These are phyloP conservation scores for Pyrenochaeta sp. DNA, from an alignment of 2,329 filamentous ascomycete species.

Conservation along the genomic window DNA sequence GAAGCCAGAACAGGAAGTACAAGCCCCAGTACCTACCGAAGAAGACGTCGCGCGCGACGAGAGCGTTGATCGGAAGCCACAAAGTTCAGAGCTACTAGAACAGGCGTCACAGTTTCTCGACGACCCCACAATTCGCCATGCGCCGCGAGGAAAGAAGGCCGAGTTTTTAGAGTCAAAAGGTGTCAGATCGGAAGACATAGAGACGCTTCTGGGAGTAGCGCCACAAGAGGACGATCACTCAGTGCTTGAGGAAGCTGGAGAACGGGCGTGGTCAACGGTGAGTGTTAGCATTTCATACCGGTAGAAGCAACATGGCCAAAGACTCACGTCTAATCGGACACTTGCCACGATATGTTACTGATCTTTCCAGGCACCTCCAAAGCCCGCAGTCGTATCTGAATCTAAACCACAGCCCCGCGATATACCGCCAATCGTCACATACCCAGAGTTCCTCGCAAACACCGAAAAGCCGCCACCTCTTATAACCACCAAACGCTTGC, in stretches of 20 bases:
- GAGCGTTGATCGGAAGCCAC: slow-evolving; percentile 6
- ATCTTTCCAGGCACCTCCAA: slow-evolving; percentile 28
- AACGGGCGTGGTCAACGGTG: slow-evolving; percentile 41
- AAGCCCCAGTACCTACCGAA: slow-evolving; percentile 22
- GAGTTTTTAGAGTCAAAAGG: slow-evolving; percentile 82
- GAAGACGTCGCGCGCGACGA: slow-evolving; percentile 11
- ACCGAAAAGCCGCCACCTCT: slow-evolving; percentile 66
- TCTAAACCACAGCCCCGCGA: slow-evolving; percentile 47
- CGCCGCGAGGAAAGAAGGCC: slow-evolving; percentile 75
- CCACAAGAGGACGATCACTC: slow-evolving; percentile 15
- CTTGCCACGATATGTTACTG: slow-evolving; percentile 6
- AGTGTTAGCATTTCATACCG: slow-evolving; percentile 7
- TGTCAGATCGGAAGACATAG: slow-evolving; percentile 71
- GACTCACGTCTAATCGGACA: not conserved
- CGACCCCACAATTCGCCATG: slow-evolving; percentile 74
- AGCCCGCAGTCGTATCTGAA: slow-evolving; percentile 19
- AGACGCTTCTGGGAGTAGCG: slow-evolving; percentile 64
- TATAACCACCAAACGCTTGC: slow-evolving; percentile 64
- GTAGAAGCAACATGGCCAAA: not conserved
- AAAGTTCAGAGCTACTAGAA: slow-evolving; percentile 56
- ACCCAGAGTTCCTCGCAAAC: slow-evolving; percentile 70
- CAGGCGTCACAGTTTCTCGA: slow-evolving; percentile 79
- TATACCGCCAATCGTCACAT: slow-evolving; percentile 70
- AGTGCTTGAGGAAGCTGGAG: slow-evolving; percentile 31
- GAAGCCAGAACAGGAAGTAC: slow-evolving; percentile 21